phyloP scores from a whole-genome alignment of 768 basidiomycete species.

The Lenzites betulinus region DNA sequence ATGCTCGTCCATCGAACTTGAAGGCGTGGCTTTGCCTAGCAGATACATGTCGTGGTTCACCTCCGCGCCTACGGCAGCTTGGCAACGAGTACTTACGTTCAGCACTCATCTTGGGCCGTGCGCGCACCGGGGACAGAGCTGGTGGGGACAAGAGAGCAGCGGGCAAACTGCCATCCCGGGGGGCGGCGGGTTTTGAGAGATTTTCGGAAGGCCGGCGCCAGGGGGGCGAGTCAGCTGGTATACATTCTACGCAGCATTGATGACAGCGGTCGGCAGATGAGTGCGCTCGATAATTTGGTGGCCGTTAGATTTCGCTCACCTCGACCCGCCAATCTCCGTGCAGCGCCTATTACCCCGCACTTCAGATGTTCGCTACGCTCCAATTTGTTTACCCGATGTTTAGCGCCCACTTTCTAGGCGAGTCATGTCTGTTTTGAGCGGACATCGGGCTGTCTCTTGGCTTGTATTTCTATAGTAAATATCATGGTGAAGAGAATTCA shows the following conservation, averaged over 20 bases:
- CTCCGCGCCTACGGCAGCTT: background rate
- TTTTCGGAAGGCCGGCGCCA: slow-evolving; percentile 1
- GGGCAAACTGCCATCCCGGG: background rate
- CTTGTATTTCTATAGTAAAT: too few relatives aligned
- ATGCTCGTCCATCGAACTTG: slow-evolving; percentile 2
- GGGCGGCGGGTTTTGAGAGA: background rate
- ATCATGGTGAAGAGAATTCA: too few relatives aligned
- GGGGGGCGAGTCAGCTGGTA: slow-evolving; percentile 12
- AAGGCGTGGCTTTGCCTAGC: slow-evolving; percentile 9
- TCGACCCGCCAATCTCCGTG: background rate
- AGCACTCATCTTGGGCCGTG: slow-evolving; percentile 4
- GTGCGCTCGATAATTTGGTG: background rate
- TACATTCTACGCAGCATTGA: slow-evolving; percentile 5
- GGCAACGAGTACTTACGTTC: slow-evolving; percentile 1
- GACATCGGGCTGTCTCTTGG: too few relatives aligned
- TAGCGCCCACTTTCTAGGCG: too few relatives aligned
- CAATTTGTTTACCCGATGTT: too few relatives aligned
- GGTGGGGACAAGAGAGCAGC: background rate
- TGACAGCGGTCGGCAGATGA: background rate
- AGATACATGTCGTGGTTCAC: background rate
- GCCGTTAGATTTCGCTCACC: background rate
- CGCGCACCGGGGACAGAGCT: background rate
- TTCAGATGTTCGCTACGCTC: too few relatives aligned
- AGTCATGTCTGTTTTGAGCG: too few relatives aligned
- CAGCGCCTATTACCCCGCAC: slow-evolving; percentile 1